Base-by-base conservation (phyloP, 805 yeast genomes). In the Saccharomyces eubayanus region DNA sequence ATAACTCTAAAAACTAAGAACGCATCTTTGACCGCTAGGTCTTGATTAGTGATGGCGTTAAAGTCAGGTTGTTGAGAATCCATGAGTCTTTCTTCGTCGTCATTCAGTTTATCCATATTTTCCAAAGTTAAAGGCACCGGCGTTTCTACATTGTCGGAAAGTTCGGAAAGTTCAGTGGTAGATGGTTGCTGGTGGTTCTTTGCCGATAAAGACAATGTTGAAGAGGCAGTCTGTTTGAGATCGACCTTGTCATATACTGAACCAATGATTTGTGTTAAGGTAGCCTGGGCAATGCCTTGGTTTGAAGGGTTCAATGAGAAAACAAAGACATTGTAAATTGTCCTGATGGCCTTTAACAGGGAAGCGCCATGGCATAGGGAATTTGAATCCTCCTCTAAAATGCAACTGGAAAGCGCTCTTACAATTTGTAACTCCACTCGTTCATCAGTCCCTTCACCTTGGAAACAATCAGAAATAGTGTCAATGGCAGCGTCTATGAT, bases 221-320 rank as follows among this genome's bases (percentile, higher is more conserved):
- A 47, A 31, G 51, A n/a, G 27, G 27, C 27, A 31, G 12, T 14
- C 49, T 54, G 56, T 31, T 63, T 61, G 24, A 72, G 59, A 36
- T 72, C 66, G 47, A 65, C 69, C 57, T 94, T 81, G 57, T 87
- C 96, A 72, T 89, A 94, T 10, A 91, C 85, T 8, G 88, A 83
- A 53, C 84, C 83, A 24, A 94, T 89, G 63, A 92, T 86, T 72
- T 94, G 99, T 2, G 95, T 88, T 59, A 94, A 76, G 6, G 94
- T 86, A 1, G 96, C 98, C 73, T 95, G 98, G 0, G 99, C 98
- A 55, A 91, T 84, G 1, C 90, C 87, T 71, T 94, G 99, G 66
- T 90, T 92, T 28, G 87, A 75, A 2, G 92, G 82, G 20, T 86
- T 83, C 55, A 87, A 75, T 0, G 97, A 89, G 53, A 89, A 78